A percentile compares a stretch with the other conserved stretches of the same genome.
Evolutionary conservation across 441 rosid genomes (phyloP).

Genomic region (Syzygium syzygioides): DNA sequence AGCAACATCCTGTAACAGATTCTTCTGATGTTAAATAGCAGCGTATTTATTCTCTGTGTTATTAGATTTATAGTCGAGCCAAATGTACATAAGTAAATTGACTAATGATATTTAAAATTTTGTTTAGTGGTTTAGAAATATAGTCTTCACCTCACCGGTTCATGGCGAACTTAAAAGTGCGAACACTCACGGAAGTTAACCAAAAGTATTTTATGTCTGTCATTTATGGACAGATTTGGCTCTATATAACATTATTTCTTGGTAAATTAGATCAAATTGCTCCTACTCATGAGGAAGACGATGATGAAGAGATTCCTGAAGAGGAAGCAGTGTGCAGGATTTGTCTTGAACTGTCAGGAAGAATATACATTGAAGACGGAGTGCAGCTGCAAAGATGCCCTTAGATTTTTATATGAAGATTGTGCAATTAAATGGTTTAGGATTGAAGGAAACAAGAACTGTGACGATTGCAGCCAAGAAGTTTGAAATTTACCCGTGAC

Average conservation of each 20-base stretch:
- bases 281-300: slow-evolving; percentile 37
- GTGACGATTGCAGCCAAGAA: slow-evolving; percentile 80
- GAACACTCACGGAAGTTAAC: neutral
- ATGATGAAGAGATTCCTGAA: slow-evolving; percentile 90
- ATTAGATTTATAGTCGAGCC: neutral
- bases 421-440: slow-evolving; percentile 92
- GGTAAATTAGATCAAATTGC: slow-evolving; percentile 49
- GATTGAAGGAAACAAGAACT: slow-evolving; percentile 73
- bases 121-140: neutral
- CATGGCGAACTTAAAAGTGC: neutral
- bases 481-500: slow-evolving; percentile 87
- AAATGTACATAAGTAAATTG: neutral
- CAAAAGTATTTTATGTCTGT: neutral
- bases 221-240: neutral
- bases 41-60: neutral
- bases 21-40: slow-evolving; percentile 39
- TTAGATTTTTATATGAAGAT: slow-evolving; percentile 72
- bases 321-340: slow-evolving; percentile 93
- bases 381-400: slow-evolving; percentile 94
- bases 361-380: slow-evolving; percentile 89
- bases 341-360: slow-evolving; percentile 67
- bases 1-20: slow-evolving; percentile 29
- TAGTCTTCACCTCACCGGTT: neutral
- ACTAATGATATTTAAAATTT: neutral
- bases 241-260: neutral